A percentile compares a stretch with the other conserved stretches of the same genome.
phyloP scores from a whole-genome alignment of 495 filamentous ascomycete species.

The Hypoxylon trugodes region DNA sequence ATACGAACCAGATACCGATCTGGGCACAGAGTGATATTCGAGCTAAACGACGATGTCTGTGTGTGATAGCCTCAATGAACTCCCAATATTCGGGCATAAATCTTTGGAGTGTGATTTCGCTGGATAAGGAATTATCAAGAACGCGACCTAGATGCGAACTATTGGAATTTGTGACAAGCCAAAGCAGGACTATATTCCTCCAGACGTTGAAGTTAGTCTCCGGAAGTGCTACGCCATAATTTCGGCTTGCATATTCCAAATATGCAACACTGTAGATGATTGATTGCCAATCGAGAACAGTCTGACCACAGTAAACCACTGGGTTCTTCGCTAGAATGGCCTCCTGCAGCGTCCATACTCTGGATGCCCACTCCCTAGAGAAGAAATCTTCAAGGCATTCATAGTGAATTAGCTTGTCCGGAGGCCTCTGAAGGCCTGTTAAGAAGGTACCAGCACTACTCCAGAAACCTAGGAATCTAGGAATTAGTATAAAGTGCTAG shows the following conservation, averaged over 20 bases:
- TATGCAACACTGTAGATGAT: neutral
- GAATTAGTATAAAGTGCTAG: too few species aligned
- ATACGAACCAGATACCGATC: neutral
- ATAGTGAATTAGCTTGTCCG: neutral
- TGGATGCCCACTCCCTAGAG: neutral
- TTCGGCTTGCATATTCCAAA: neutral
- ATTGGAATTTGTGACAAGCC: neutral
- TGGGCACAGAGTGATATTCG: neutral
- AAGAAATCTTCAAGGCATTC: neutral
- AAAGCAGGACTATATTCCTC: neutral
- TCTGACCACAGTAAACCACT: neutral
- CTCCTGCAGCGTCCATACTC: constrained; percentile 4
- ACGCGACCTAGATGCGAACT: neutral
- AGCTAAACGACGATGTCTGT: neutral
- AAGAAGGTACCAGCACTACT: neutral
- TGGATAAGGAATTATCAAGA: neutral
- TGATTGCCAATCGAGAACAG: neutral
- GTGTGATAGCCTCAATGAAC: neutral
- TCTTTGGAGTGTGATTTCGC: neutral
- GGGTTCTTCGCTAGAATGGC: neutral
- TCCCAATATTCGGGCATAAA: constrained; percentile 2
- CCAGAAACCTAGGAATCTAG: neutral
- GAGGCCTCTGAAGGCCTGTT: neutral
- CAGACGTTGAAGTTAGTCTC: neutral
- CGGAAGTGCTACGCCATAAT: neutral